Conservation (phyloP, 1,284 basidiomycete genomes). For the Ceratobasidium sp. region DNA sequence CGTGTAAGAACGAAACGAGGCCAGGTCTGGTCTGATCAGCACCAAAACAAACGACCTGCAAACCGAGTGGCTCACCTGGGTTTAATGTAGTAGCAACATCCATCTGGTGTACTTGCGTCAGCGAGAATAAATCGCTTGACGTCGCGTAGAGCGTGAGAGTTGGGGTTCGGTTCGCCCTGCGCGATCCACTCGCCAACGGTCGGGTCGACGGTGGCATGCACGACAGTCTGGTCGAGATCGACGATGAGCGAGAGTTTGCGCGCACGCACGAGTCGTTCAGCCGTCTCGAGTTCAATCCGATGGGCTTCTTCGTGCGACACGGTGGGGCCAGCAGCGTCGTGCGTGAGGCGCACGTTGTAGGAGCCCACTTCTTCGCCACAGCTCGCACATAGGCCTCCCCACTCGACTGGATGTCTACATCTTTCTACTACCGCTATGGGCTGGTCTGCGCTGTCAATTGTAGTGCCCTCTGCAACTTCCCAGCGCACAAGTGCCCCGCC, state of each 20-base stretch:
- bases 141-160: slow-evolving; percentile 89
- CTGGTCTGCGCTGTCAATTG: background rate
- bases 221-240: slow-evolving; percentile 98
- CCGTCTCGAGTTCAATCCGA: slow-evolving; percentile 86
- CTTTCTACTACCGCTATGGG: slow-evolving; percentile 65
- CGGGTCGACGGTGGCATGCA: slow-evolving; percentile 98
- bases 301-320: slow-evolving; percentile 89
- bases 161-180: slow-evolving; percentile 88
- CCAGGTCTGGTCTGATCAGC: slow-evolving; percentile 75
- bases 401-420: slow-evolving; percentile 94
- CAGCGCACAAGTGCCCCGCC: slow-evolving; percentile 26
- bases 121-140: slow-evolving; percentile 85
- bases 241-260: slow-evolving; percentile 95
- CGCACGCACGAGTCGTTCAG: slow-evolving; percentile 78
- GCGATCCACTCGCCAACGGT: slow-evolving; percentile 97
- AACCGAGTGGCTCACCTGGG: slow-evolving; percentile 71
- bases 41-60: background rate
- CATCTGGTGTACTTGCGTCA: slow-evolving; percentile 63
- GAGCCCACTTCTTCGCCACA: slow-evolving; percentile 95
- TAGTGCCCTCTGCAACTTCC: background rate
- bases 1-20: slow-evolving; percentile 81
- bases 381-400: slow-evolving; percentile 91
- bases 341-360: slow-evolving; percentile 89
- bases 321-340: slow-evolving; percentile 82
- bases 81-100: slow-evolving; percentile 98